These are phyloP conservation scores for Fulvia fulva DNA, from an alignment of 2,329 filamentous ascomycete genomes.

Conservation along the genomic window DNA sequence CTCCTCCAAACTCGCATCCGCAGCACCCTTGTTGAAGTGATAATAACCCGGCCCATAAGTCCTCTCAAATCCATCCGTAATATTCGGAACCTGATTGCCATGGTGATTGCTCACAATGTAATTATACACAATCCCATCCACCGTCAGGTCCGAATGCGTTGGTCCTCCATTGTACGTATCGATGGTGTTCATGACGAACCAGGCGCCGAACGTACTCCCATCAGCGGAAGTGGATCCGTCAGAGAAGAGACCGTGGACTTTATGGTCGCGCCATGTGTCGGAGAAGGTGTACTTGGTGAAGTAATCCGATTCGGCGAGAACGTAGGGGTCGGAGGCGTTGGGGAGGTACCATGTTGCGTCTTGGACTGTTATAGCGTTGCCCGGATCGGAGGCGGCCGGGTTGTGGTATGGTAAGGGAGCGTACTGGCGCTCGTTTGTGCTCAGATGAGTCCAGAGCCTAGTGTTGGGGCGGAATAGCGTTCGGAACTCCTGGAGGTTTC, in stretches of 20 bases:
- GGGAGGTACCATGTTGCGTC: slow-evolving; percentile 62
- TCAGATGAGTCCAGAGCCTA: slow-evolving; percentile 58
- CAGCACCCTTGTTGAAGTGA: slow-evolving; percentile 57
- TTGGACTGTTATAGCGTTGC: slow-evolving; percentile 46
- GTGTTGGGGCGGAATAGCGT: slow-evolving; percentile 60
- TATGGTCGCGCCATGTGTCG: slow-evolving; percentile 56
- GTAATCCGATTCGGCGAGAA: slow-evolving; percentile 55
- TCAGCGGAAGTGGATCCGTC: slow-evolving; percentile 50
- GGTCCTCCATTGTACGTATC: slow-evolving; percentile 62
- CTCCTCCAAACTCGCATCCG: slow-evolving; percentile 43
- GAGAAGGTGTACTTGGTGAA: slow-evolving; percentile 65
- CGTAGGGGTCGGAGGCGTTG: slow-evolving; percentile 52
- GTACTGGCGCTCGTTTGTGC: slow-evolving; percentile 54
- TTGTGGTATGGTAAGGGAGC: slow-evolving; percentile 50
- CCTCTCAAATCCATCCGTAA: slow-evolving; percentile 60
- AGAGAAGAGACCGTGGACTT: slow-evolving; percentile 54
- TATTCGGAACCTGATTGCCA: slow-evolving; percentile 60
- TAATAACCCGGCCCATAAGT: slow-evolving; percentile 63
- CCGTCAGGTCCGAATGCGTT: slow-evolving; percentile 58
- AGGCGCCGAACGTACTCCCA: slow-evolving; percentile 55
- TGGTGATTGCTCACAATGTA: slow-evolving; percentile 63
- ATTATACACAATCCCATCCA: slow-evolving; percentile 64
- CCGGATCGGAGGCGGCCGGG: slow-evolving; percentile 40
- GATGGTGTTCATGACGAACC: slow-evolving; percentile 62
- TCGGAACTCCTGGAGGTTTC: slow-evolving; percentile 59